Base-by-base conservation (phyloP, 139 green algal species). In the Coelastrella sp. region DNA sequence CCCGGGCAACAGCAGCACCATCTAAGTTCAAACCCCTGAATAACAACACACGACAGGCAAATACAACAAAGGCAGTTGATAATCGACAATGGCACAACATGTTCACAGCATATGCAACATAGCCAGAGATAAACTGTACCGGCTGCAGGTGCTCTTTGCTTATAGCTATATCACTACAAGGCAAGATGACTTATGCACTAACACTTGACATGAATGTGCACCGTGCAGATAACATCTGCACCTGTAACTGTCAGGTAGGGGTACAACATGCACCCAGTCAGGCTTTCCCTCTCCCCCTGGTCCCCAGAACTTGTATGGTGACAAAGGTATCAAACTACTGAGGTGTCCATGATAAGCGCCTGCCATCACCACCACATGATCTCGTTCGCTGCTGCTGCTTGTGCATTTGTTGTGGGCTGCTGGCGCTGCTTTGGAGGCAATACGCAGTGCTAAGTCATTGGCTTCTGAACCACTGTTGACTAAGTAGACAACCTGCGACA, bases 391-490 rank as follows among this genome's bases (percentile, higher is more conserved):
- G 63, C 63, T 59, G 50, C 34, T 50, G 50, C 60, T 0, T 43
- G 27, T 2, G 45, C 25, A 25, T 25, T 57, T 21, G 60, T 13
- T 13, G 9, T 51, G 34, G 21, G 37, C 53, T 45, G 59, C 78
- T 2, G 27, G 45, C 32, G 60, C 48, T 25, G 86, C 77, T 15
- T 83, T 74, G 9, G 67, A 81, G 4, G 92, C 91, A 32, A 98
- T 90, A 21, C 94, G 86, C 32, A 98, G 87, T 0, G 95, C 95
- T 77, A 98, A 90, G 86, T 98, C 95, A 48, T 98, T 98, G 40
- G 95, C 95, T 81, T 98, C 95, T 57, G 75, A 92, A 27, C 95
- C 95, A 21, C 62, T 90, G 84, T 95, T 96, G 17, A 95, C 91
- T 74, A 98, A 92, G 88, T 96, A 98, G 1, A 89, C 85, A 38